Base-by-base conservation (phyloP, 2,329 filamentous ascomycete species). In the Zasmidium citrigriseum region DNA sequence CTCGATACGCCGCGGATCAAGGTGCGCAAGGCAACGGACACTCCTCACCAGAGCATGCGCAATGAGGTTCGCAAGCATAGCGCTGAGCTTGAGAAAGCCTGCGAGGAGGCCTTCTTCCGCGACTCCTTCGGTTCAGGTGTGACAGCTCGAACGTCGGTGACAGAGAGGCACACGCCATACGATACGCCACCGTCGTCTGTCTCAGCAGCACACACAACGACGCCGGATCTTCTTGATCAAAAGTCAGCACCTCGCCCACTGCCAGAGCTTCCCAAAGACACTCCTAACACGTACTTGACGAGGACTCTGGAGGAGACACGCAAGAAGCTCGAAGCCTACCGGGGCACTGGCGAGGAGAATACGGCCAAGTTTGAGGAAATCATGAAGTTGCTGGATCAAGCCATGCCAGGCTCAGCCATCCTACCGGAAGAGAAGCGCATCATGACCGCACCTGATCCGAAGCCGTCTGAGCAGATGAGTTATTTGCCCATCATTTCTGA, bases 91-190 rank as follows among this genome's bases (percentile, higher is more conserved):
- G 91, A 91, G 51, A 91, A 91, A 73, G 90, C 95, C 58, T 96
- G 93, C 69, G 93, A 98, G 69, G 90, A 95, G 68, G 93, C 93
- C 1, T 97, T 98, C 78, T 93, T 91, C 70, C 86, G 89, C 66
- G 82, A 78, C 55, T 88, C 81, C 0, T 74, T 82, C 21, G 79
- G 79, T 46, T 82, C 83, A 1, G 84, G 80, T 52, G 73, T 75
- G 23, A 76, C 76, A 2, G 81, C 80, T 1, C 59, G 60, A 9
- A 65, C 67, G 23, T 75, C 76, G 18, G 69, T 71, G 3, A 76
- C 77, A 5, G 75, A 66, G 24, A 61, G 59, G 41, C 61, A 47
- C 20, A 61, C 62, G 24, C 61, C 61, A 25, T 66, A 66, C 51
- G 58, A 66, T 25, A 66, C 64, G 16, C 64, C 64, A n/a, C 64